phyloP scores from a whole-genome alignment of 2,329 filamentous ascomycete genomes.

The Exophiala viscosa region DNA sequence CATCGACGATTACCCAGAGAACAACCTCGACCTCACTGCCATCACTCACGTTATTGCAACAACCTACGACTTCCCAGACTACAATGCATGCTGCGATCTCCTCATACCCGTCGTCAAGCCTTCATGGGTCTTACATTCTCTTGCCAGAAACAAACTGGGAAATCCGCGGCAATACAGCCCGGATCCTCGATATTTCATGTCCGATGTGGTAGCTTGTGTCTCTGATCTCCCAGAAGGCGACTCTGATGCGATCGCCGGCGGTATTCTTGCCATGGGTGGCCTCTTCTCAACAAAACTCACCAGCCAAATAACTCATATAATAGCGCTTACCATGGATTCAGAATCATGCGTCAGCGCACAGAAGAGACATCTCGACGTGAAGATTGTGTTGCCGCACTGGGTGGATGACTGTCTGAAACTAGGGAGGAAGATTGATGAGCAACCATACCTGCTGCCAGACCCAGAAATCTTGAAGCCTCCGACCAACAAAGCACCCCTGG shows the following conservation, averaged over 20 bases:
- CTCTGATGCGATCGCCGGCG: conserved; percentile 87
- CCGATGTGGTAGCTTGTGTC: conserved; percentile 75
- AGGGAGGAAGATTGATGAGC: conserved; percentile 83
- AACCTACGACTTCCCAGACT: conserved; percentile 89
- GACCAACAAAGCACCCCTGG: conserved; percentile 54
- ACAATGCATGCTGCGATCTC: conserved; percentile 66
- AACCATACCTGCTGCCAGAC: conserved; percentile 79
- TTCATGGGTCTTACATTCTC: conserved; percentile 70
- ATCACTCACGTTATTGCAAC: conserved; percentile 65
- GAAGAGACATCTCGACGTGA: conserved; percentile 65
- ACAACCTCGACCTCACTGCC: conserved; percentile 32
- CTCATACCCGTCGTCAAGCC: conserved; percentile 83
- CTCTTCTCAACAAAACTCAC: conserved; percentile 69
- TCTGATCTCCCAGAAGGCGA: conserved; percentile 81
- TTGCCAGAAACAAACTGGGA: conserved; percentile 65
- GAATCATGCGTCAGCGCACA: conserved; percentile 63
- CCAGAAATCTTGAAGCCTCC: conserved; percentile 69
- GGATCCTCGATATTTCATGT: conserved; percentile 86
- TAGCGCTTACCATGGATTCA: conserved; percentile 72
- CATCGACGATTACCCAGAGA: conserved; percentile 37
- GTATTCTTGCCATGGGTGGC: conserved; percentile 83
- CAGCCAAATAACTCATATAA: conserved; percentile 79
- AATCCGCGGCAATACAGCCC: conserved; percentile 83
- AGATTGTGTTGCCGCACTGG: conserved; percentile 80
- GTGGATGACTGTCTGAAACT: conserved; percentile 96